These are phyloP conservation scores for Phytophthora vignae DNA, from an alignment of 352 stramenopile species.

Conservation along the genomic window DNA sequence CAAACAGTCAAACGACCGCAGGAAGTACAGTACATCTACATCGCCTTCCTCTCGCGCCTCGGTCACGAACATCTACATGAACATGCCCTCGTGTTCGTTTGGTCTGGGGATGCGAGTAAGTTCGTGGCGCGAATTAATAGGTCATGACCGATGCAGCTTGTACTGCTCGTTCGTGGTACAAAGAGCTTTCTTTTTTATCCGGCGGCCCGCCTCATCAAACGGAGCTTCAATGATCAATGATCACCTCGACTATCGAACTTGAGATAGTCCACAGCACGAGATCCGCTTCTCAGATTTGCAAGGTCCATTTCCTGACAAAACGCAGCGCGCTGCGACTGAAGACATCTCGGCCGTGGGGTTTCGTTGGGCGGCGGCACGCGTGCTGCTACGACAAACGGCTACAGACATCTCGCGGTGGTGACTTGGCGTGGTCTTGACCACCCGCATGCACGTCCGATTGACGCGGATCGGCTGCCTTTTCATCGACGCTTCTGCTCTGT, in stretches of 20 bases:
- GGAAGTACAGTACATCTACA: too few species aligned
- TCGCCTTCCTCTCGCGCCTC: too few species aligned
- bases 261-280: conserved; percentile 12
- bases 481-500: conserved; percentile 4
- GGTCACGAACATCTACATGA: too few species aligned
- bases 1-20: too few species aligned
- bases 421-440: conserved; percentile 4
- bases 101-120: too few species aligned
- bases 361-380: conserved; percentile 30
- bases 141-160: background rate
- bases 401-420: conserved; percentile 5
- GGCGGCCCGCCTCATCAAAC: conserved; percentile 7
- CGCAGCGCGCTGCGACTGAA: conserved; percentile 4
- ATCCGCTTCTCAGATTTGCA: conserved; percentile 15
- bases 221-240: conserved; percentile 11
- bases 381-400: conserved; percentile 18
- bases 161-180: background rate
- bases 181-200: conserved; percentile 14
- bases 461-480: background rate
- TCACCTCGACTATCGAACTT: conserved; percentile 7
- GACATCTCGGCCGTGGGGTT: conserved; percentile 12
- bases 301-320: conserved; percentile 7
- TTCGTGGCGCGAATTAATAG: too few species aligned
- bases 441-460: background rate
- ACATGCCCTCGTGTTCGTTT: too few species aligned